A percentile compares a stretch with the other conserved stretches of the same genome.
Evolutionary conservation across 371 early-diverging fungal genomes (phyloP).

Genomic region (Basidiobolus meristosporus): DNA sequence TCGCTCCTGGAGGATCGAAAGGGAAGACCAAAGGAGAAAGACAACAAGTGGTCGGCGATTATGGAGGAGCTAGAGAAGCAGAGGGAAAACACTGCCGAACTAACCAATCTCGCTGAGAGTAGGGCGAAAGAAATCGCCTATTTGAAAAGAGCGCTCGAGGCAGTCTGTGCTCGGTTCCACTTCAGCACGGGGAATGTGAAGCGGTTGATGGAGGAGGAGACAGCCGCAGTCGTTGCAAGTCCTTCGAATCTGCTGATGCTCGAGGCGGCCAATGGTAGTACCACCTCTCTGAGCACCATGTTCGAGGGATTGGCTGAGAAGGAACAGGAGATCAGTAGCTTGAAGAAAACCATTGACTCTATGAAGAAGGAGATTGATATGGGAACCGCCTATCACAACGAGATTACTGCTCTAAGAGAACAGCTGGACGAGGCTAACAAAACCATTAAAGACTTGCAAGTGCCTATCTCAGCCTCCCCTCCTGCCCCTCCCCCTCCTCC

Average conservation of each 20-base stretch:
- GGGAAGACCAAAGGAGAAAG: background rate
- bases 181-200: too few relatives aligned
- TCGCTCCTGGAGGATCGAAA: background rate
- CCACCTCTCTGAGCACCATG: too few relatives aligned
- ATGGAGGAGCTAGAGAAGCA: slow-evolving; percentile 3
- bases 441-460: background rate
- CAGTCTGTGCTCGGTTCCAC: slow-evolving; percentile 15
- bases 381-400: too few relatives aligned
- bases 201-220: too few relatives aligned
- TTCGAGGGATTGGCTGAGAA: background rate
- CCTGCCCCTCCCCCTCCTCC: slow-evolving; percentile 1
- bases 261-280: too few relatives aligned
- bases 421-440: background rate
- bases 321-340: background rate
- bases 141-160: slow-evolving; percentile 13
- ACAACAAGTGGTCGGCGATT: slow-evolving; percentile 2
- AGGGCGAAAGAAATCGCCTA: slow-evolving; percentile 14
- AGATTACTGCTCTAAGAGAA: background rate
- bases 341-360: background rate
- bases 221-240: too few relatives aligned
- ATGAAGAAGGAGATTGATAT: too few relatives aligned
- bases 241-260: too few relatives aligned
- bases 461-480: background rate
- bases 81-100: slow-evolving; percentile 7
- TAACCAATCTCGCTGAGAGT: slow-evolving; percentile 8